These are phyloP conservation scores for Solanum hybrid DNA, from an alignment of 305 asterid genomes.

Conservation along the genomic window DNA sequence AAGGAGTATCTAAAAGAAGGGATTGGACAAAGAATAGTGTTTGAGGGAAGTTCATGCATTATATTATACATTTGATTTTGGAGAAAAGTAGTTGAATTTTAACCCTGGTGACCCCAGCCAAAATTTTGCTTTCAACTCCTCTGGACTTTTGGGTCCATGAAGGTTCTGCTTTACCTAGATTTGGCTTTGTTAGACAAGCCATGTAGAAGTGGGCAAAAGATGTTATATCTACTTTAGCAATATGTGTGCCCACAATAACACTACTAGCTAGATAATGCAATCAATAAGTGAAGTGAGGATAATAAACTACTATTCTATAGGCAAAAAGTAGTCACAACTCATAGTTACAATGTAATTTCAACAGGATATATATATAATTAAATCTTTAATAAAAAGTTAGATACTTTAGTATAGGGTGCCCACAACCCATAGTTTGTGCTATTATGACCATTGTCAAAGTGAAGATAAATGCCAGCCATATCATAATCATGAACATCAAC, in stretches of 20 bases:
- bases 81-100: neutral
- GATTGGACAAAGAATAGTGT: neutral
- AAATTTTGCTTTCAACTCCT: neutral
- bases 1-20: neutral
- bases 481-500: neutral
- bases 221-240: conserved; percentile 1
- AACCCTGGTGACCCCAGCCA: neutral
- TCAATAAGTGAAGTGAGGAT: neutral
- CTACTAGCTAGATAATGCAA: neutral
- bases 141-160: neutral
- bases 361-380: neutral
- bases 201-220: neutral
- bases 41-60: neutral
- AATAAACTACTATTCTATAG: neutral
- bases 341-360: neutral
- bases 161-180: conserved; percentile 2
- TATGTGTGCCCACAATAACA: neutral
- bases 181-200: conserved; percentile 8
- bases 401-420: neutral
- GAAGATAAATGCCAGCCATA: neutral
- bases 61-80: neutral
- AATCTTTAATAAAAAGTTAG: neutral
- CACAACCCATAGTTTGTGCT: neutral
- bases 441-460: neutral
- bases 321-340: neutral